Conservation (phyloP, 2,329 filamentous ascomycete genomes). For the Aspergillus melleus region DNA sequence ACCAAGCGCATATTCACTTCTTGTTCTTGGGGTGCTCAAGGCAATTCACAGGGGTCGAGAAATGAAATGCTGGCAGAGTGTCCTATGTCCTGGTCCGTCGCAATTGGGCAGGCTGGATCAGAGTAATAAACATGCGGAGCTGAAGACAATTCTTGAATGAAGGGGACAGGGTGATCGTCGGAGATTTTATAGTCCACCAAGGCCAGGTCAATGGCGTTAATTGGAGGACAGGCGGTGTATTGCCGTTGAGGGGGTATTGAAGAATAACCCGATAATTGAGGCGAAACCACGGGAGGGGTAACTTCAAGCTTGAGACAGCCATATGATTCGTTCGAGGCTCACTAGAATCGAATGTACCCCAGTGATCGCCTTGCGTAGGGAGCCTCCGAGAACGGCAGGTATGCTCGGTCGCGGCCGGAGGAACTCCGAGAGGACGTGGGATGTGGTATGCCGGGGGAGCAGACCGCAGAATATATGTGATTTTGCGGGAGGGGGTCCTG, state of each 20-base stretch:
- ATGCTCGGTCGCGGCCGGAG: slow-evolving; percentile 1
- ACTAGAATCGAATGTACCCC: not conserved
- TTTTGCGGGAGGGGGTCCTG: not conserved
- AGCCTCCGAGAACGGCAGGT: not conserved
- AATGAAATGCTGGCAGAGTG: not conserved
- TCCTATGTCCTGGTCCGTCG: not conserved
- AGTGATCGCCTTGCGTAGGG: not conserved
- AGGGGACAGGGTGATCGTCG: not conserved
- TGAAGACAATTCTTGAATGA: not conserved
- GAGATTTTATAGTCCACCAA: not conserved
- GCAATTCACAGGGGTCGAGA: not conserved
- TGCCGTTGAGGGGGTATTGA: not conserved
- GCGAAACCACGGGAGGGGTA: not conserved
- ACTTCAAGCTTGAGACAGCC: not conserved
- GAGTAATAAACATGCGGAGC: not conserved
- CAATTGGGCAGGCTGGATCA: not conserved
- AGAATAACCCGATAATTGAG: not conserved
- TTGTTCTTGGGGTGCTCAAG: not conserved
- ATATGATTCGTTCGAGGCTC: not conserved
- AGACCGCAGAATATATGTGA: not conserved
- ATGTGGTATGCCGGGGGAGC: not conserved
- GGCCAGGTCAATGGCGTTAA: not conserved
- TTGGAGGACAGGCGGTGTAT: not conserved
- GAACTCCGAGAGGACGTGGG: not conserved
- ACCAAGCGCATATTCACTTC: not conserved